These are phyloP conservation scores for Starmerella floris DNA, from an alignment of 805 yeast genomes.

Conservation along the genomic window DNA sequence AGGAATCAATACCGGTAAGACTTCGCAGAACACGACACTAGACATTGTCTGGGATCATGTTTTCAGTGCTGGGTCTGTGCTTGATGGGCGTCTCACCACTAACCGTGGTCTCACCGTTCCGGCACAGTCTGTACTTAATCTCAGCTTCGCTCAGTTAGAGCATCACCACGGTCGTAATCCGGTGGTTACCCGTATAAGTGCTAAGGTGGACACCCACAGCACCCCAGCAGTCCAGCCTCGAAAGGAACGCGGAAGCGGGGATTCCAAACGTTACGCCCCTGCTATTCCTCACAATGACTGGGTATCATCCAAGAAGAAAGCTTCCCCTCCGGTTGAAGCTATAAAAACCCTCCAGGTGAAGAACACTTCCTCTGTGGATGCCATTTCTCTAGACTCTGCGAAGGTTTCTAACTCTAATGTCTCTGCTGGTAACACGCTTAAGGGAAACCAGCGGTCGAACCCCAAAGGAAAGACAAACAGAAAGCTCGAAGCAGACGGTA, in stretches of 20 bases:
- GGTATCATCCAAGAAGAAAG: no score
- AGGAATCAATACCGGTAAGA: conserved; percentile 35
- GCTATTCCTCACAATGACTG: not conserved
- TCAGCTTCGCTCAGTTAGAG: conserved; percentile 60
- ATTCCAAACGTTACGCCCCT: not conserved
- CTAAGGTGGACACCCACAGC: conserved; percentile 5
- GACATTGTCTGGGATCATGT: conserved; percentile 77
- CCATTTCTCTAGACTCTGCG: no score
- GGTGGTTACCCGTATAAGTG: conserved; percentile 2
- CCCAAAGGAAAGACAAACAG: no score
- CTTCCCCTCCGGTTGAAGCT: no score
- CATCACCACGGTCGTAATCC: conserved; percentile 45
- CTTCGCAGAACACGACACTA: conserved; percentile 36
- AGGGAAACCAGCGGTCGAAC: no score
- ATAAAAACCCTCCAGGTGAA: no score
- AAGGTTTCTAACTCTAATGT: no score
- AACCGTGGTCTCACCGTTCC: conserved; percentile 78
- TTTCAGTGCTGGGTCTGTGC: conserved; percentile 64
- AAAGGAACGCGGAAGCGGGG: not conserved
- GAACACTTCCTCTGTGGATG: no score
- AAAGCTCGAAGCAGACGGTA: no score
- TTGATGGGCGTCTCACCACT: conserved; percentile 63
- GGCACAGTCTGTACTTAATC: conserved; percentile 65
- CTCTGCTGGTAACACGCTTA: no score
- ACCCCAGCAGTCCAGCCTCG: not conserved